These are phyloP conservation scores for Mycena filopes DNA, from an alignment of 768 basidiomycete species.

Conservation along the genomic window DNA sequence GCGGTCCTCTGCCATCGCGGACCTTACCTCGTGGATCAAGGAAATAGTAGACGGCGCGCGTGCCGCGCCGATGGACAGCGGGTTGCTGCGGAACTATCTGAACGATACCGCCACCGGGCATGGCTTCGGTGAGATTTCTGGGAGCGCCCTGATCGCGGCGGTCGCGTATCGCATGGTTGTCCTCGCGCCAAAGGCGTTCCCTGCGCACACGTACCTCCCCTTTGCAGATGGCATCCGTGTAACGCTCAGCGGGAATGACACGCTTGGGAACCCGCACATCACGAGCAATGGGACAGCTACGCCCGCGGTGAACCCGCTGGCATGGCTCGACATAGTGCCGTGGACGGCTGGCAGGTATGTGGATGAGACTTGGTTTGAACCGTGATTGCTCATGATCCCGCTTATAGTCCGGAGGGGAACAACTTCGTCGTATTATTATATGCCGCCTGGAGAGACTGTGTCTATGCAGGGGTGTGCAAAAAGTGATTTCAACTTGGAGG, in stretches of 20 bases:
- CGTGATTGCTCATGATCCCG: background rate
- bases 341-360: constrained; percentile 45
- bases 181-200: constrained; percentile 31
- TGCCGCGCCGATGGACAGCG: constrained; percentile 42
- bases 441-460: constrained; percentile 54
- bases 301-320: constrained; percentile 53
- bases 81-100: constrained; percentile 56
- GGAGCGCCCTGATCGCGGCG: constrained; percentile 53
- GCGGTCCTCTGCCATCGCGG: constrained; percentile 38
- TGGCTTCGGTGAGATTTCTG: constrained; percentile 57
- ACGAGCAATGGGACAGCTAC: constrained; percentile 43
- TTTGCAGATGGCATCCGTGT: constrained; percentile 42
- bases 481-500: no score
- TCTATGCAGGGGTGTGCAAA: constrained; percentile 35
- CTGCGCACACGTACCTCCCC: constrained; percentile 32
- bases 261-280: constrained; percentile 35
- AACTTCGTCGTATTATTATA: constrained; percentile 54
- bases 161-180: constrained; percentile 49
- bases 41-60: constrained; percentile 59
- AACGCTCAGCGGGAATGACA: constrained; percentile 13
- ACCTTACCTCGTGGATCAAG: constrained; percentile 51
- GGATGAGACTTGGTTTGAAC: background rate
- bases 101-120: constrained; percentile 43
- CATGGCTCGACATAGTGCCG: constrained; percentile 48
- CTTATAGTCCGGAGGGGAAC: constrained; percentile 49